Base-by-base conservation (phyloP, 768 basidiomycete species). In the Boletus fagicola region DNA sequence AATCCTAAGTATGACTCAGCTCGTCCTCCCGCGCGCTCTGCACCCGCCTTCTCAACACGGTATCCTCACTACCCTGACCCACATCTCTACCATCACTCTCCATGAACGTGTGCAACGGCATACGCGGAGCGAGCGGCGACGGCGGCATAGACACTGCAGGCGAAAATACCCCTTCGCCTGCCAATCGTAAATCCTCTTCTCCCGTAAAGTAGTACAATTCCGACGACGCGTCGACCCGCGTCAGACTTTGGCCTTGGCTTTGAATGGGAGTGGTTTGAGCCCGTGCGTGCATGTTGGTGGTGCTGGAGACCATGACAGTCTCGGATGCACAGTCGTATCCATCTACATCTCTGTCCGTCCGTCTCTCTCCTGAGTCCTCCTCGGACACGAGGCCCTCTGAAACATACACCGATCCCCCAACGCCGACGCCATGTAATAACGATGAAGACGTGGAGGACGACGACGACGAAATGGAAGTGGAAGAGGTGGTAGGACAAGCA, bases 121-220 rank as follows among this genome's bases (percentile, higher is more conserved):
- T 70, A 9, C 81, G 78, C 48, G 74, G 79, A 13, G 80, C 68
- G 16, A 78, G 78, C 1, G 89, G 89, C 39, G 88, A 90, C 30
- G 86, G 75, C 6, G 90, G 84, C 61, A 76, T 74, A 30, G 87
- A 88, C 20, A 78, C 78, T 42, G 82, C 84, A 49, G 90, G 90
- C 8, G 88, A 90, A 65, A 91, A 86, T 35, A 86, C 78, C 35
- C 83, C 87, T 30, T 85, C 88, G 13, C 88, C 89, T 0, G 87
- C 81, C 44, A 90, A 75, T 68, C 78, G 77, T 45, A 83, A 65
- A 58, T 75, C 73, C 50, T 75, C 77, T 45, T 78, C 83, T 20
- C 78, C 78, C 28, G 79, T 78, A 63, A 83, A 84, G 65, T 78
- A 83, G 63, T 77, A 86, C 28, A 76, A 70, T n/a, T 73, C 74